Base-by-base conservation (phyloP, 768 basidiomycete species). In the Ramaria rubella region DNA sequence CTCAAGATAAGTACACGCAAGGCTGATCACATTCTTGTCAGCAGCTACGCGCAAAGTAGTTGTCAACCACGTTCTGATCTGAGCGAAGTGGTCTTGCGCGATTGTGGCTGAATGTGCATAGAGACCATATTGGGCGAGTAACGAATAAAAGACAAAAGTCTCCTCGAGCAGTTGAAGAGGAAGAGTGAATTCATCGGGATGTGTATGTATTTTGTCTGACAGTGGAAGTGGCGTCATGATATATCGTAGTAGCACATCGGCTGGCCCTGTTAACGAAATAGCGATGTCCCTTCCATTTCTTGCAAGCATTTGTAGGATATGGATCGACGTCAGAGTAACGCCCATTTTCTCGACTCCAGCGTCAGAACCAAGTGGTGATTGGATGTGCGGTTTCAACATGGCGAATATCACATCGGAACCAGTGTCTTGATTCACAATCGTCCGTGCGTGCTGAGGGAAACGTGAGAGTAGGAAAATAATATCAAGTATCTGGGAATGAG, bases 91-190 rank as follows among this genome's bases (percentile, higher is more conserved):
- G 34, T 78, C 77, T 26, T 73, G 64, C 0, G 86, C 85, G 3
- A 80, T 82, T 7, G 82, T 79, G 12, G 87, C 83, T 34, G 86
- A 75, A 55, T 83, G 79, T 0, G 89, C 70, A 61, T 85, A 86
- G 1, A 95, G 66, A 1, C 94, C 94, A 61, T 95, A 98, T 1
- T 78, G 73, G 0, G 82, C 90, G 8, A 96, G 75, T 2, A 71
- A 64, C 0, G 74, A 65, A 69, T 90, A 93, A 14, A 93, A 71
- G 4, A 70, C 72, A 23, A 98, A 71, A 0, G 85, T 87, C 29
- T 70, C 71, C 1, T 70, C 69, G 15, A 87, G 74, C 17, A 92
- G 77, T 1, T 68, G 64, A 1, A 50, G 11, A 12, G 44, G 23
- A 26, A 17, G 8, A 9, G 8, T 23, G 27, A 24, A 17, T 14